These are phyloP conservation scores for Barbarea vulgaris DNA, from an alignment of 345 rosid species.

Conservation along the genomic window DNA sequence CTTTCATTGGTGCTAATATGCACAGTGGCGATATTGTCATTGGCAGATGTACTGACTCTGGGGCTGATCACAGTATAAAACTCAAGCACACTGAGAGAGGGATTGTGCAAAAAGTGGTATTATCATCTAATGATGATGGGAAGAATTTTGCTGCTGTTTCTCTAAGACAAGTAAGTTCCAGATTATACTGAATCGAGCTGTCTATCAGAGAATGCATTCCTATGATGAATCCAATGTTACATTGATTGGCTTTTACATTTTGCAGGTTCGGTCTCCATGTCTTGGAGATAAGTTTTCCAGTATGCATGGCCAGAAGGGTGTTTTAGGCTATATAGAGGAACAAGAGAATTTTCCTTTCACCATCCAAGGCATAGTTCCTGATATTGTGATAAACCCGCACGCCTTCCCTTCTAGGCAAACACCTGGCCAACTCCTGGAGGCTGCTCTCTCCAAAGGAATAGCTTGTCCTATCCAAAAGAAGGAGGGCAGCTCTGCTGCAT, in stretches of 20 bases:
- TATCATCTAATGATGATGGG: conserved; percentile 95
- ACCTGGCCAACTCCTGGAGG: conserved; percentile 92
- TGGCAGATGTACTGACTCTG: conserved; percentile 80
- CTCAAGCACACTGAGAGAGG: conserved; percentile 93
- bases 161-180: conserved; percentile 69
- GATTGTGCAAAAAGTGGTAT: conserved; percentile 84
- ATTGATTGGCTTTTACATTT: conserved; percentile 18
- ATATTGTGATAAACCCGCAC: conserved; percentile 84
- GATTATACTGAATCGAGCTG: conserved; percentile 15
- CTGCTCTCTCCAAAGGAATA: conserved; percentile 91
- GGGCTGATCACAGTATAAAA: conserved; percentile 78
- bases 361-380: conserved; percentile 88
- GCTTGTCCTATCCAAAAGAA: conserved; percentile 54
- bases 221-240: background rate
- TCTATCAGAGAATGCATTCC: conserved; percentile 1
- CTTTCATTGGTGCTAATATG: conserved; percentile 77
- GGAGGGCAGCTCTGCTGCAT: conserved; percentile 41
- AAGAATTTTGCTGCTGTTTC: conserved; percentile 86
- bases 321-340: conserved; percentile 83
- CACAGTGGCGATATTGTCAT: conserved; percentile 88
- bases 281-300: conserved; percentile 96
- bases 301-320: conserved; percentile 99
- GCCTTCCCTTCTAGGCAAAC: conserved; percentile 96
- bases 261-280: conserved; percentile 78
- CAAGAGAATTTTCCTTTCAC: conserved; percentile 94